Percentiles rank a stretch among this genome's conserved stretches.
Conservation (phyloP, 495 filamentous ascomycete species). For the Penicillium herquei region DNA sequence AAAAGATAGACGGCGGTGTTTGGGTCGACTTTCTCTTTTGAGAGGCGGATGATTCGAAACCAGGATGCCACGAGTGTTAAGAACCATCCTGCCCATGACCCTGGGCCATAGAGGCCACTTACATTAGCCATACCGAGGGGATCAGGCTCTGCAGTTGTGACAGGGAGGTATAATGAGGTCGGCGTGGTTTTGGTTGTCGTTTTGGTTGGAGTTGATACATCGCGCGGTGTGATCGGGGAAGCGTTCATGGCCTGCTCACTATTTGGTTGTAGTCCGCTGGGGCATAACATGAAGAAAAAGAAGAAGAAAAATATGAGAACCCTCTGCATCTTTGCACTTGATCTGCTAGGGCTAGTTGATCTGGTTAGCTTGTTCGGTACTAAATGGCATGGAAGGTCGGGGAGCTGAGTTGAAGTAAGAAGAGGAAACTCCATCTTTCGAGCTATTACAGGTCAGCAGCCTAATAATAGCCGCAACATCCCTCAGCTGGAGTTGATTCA, state of each 20-base stretch:
- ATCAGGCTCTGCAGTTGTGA: conserved; percentile 3
- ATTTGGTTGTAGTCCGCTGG: neutral
- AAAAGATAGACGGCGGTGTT: neutral
- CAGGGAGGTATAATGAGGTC: neutral
- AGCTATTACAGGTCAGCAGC: neutral
- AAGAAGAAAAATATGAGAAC: neutral
- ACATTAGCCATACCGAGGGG: conserved; percentile 1
- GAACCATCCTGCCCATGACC: conserved; percentile 1
- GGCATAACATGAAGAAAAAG: neutral
- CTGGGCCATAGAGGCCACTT: neutral
- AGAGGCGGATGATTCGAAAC: neutral
- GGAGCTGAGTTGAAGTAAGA: neutral
- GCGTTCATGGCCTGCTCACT: neutral
- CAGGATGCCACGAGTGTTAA: conserved; percentile 2
- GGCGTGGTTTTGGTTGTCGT: neutral
- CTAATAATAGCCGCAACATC: neutral
- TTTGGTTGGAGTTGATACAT: neutral
- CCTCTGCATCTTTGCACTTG: neutral
- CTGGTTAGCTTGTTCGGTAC: neutral
- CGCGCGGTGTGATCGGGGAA: neutral
- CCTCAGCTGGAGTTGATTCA: neutral
- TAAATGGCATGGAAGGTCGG: neutral
- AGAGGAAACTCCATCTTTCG: neutral
- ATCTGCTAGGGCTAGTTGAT: neutral
- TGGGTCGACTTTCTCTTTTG: conserved; percentile 5